Conservation (phyloP, 1,284 basidiomycete species). For the Meripilus lineatus region DNA sequence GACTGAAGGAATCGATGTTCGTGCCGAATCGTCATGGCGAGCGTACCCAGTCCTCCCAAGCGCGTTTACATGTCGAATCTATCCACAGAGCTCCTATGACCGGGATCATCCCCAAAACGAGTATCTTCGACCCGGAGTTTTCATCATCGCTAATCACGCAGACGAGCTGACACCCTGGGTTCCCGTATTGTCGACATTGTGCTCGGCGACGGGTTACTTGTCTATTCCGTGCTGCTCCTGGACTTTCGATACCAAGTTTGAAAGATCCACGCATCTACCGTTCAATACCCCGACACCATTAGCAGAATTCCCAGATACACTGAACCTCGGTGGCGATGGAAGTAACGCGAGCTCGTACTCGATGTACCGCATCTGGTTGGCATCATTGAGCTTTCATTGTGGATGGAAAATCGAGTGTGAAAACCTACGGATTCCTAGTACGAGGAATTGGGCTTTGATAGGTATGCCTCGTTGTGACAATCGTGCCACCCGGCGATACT, state of each 20-base stretch:
- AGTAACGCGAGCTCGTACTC: constrained; percentile 65
- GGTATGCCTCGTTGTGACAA: constrained; percentile 43
- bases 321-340: constrained; percentile 58
- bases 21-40: too few relatives aligned
- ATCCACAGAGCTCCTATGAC: too few relatives aligned
- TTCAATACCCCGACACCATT: constrained; percentile 23
- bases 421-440: constrained; percentile 84
- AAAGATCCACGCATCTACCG: constrained; percentile 44
- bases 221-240: constrained; percentile 92
- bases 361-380: constrained; percentile 80
- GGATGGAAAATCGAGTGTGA: constrained; percentile 91
- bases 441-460: constrained; percentile 88
- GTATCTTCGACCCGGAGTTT: constrained; percentile 42
- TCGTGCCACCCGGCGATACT: constrained; percentile 8
- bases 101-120: too few relatives aligned
- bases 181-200: constrained; percentile 64
- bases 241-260: constrained; percentile 65
- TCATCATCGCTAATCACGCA: constrained; percentile 93
- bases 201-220: constrained; percentile 67
- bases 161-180: constrained; percentile 95
- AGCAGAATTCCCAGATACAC: constrained; percentile 38
- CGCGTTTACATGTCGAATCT: too few relatives aligned
- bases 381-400: constrained; percentile 59
- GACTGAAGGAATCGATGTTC: too few relatives aligned
- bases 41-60: too few relatives aligned